Percentiles rank a stretch among this genome's conserved stretches.
Evolutionary conservation across 148 eudicot species (phyloP).

Genomic region (Diospyros lotus): DNA sequence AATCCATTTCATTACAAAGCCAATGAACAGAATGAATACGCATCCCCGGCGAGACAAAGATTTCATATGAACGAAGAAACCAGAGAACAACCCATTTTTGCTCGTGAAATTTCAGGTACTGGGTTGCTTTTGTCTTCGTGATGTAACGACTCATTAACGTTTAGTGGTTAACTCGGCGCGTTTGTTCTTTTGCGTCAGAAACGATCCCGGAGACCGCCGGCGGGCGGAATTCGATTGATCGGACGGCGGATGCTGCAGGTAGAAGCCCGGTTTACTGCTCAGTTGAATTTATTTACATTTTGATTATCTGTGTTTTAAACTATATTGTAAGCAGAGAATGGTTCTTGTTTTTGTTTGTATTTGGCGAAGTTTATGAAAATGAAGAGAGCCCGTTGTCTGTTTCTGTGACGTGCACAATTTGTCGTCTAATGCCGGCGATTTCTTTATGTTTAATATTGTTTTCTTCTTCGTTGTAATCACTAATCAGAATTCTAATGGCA

Average conservation of each 20-base stretch:
- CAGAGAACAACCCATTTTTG: neutral
- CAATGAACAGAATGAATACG: neutral
- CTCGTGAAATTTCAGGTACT: neutral
- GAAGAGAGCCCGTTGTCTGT: slow-evolving; percentile 4
- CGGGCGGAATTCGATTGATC: neutral
- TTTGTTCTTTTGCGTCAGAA: neutral
- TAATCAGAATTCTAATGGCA: neutral
- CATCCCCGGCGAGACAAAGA: neutral
- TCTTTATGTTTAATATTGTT: neutral
- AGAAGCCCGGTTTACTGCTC: neutral
- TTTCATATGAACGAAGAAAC: neutral
- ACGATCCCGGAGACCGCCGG: neutral
- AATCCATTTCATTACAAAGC: too few relatives aligned
- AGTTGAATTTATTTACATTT: neutral
- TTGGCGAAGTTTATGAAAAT: too few relatives aligned
- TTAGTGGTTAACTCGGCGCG: too few relatives aligned
- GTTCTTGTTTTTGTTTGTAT: neutral
- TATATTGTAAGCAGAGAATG: too few relatives aligned
- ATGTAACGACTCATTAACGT: too few relatives aligned
- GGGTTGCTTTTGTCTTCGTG: neutral
- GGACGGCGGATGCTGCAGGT: neutral
- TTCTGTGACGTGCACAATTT: slow-evolving; percentile 3
- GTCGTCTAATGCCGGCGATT: slow-evolving; percentile 9
- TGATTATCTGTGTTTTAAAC: too few relatives aligned
- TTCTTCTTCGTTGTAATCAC: slow-evolving; percentile 4